Evolutionary conservation across 2,329 filamentous ascomycete species (phyloP), one percentile per base, ranked within the genome.

Genomic region (Aspergillus intermedius): DNA sequence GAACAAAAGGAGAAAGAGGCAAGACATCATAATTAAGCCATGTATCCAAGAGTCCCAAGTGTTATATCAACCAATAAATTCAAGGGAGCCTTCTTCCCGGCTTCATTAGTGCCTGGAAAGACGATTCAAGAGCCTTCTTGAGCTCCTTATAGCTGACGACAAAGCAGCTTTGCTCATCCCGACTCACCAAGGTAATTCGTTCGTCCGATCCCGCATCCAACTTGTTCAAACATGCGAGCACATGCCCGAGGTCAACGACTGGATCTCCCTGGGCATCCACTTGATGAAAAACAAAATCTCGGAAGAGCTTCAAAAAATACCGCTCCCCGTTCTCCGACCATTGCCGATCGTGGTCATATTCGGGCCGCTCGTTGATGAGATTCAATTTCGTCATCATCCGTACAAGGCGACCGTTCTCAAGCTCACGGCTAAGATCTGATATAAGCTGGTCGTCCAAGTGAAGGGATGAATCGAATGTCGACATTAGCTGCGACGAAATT

Each of bases 281-380:
- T 62, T 95, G 91, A 67, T 98, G 93, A 71, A 97, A 98, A 37
- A 96, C 88, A 60, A 94, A 97, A 70, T 98, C 93, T 44, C 93
- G 82, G 75, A 97, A 97, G 7, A 98, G 79, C 71, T 95, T 96
- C 55, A 98, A 77, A 64, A 88, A 87, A 66, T 95, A 97, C 23
- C 91, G 82, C 60, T 95, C 89, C 22, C 91, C 91, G 43, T 87
- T 93, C 67, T 97, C 91, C 4, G 89, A 88, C 91, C 93, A 98
- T 44, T 81, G 77, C 0, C 78, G 74, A 52, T 91, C 86, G 37
- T 83, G 82, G 46, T 88, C 87, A 53, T 87, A 86, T 62, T 97
- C 91, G 1, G 86, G 88, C 9, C 93, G 83, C 68, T 98, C 93
- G 61, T 93, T 93, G 64, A 98, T 83, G 49, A 87, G 80, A 52